Percentiles rank a stretch among this genome's conserved stretches.
These are phyloP conservation scores for Candida lessepsii DNA, from an alignment of 805 yeast genomes.

Conservation along the genomic window DNA sequence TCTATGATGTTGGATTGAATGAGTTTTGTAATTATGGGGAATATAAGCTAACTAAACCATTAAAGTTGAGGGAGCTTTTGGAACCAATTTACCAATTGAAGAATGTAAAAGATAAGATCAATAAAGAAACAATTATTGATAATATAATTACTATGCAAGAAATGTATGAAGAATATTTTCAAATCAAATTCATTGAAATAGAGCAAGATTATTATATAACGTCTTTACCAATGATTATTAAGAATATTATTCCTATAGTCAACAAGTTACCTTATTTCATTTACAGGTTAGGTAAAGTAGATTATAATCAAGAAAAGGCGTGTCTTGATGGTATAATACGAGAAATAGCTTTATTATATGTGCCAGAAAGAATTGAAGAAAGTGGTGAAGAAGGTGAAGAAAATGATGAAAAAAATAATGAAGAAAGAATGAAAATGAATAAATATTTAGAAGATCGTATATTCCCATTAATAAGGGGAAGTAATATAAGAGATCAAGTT, in stretches of 20 bases:
- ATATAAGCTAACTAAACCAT: conserved; percentile 22
- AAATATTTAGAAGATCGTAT: conserved; percentile 51
- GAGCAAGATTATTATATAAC: conserved; percentile 36
- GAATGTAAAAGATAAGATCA: conserved; percentile 26
- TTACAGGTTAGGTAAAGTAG: conserved; percentile 57
- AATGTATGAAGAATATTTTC: conserved; percentile 82
- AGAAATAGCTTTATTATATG: conserved; percentile 70
- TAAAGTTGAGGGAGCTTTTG: conserved; percentile 33
- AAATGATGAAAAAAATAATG: conserved; percentile 16
- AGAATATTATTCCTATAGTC: conserved; percentile 60
- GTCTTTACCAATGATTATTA: conserved; percentile 67
- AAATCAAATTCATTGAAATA: conserved; percentile 42
- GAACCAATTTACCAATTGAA: conserved; percentile 13
- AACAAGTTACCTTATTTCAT: conserved; percentile 67
- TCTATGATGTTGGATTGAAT: conserved; percentile 75
- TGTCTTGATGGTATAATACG: conserved; percentile 66
- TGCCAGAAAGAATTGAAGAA: conserved; percentile 60
- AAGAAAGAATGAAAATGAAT: conserved; percentile 9
- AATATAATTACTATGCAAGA: conserved; percentile 51
- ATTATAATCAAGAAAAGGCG: conserved; percentile 64
- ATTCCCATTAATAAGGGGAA: conserved; percentile 62
- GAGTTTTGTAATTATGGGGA: conserved; percentile 83
- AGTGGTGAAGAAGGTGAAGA: no score
- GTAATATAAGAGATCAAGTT: conserved; percentile 61
- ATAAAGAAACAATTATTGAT: conserved; percentile 17